Conservation (phyloP, 129 eudicot genomes). For the Flaveria robusta region DNA sequence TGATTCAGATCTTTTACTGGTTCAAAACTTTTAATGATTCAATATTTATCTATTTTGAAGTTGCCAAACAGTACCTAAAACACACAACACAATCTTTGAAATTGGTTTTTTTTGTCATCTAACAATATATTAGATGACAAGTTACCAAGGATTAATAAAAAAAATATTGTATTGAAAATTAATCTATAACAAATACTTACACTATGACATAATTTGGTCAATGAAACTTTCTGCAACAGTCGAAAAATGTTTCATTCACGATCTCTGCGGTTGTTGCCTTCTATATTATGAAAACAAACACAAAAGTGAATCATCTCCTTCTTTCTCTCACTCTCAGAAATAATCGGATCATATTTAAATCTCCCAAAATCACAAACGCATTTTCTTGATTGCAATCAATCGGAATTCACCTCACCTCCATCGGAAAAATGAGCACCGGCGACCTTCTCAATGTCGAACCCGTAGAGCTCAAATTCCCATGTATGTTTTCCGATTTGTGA, state of each 20-base stretch:
- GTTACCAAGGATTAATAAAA: too few species aligned
- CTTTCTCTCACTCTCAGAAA: constrained; percentile 31
- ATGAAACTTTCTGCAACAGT: background rate
- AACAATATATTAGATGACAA: too few species aligned
- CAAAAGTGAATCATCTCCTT: constrained; percentile 26
- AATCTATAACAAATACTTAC: too few species aligned
- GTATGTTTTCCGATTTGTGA: constrained; percentile 25
- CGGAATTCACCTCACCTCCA: constrained; percentile 12
- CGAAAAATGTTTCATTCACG: background rate
- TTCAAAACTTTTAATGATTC: too few species aligned
- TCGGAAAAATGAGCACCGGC: constrained; percentile 47
- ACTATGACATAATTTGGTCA: too few species aligned
- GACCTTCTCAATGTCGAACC: constrained; percentile 81
- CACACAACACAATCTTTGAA: too few species aligned
- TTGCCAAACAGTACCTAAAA: too few species aligned
- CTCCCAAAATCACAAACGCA: constrained; percentile 27
- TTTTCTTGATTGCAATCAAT: background rate
- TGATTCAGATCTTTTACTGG: too few species aligned
- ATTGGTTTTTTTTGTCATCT: too few species aligned
- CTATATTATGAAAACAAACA: background rate
- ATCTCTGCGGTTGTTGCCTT: constrained; percentile 5
- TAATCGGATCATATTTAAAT: constrained; percentile 36
- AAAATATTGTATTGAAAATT: too few species aligned
- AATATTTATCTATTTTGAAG: too few species aligned
- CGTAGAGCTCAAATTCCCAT: constrained; percentile 68